phyloP scores from a whole-genome alignment of 768 basidiomycete species.

The Leucocoprinus leucothites region DNA sequence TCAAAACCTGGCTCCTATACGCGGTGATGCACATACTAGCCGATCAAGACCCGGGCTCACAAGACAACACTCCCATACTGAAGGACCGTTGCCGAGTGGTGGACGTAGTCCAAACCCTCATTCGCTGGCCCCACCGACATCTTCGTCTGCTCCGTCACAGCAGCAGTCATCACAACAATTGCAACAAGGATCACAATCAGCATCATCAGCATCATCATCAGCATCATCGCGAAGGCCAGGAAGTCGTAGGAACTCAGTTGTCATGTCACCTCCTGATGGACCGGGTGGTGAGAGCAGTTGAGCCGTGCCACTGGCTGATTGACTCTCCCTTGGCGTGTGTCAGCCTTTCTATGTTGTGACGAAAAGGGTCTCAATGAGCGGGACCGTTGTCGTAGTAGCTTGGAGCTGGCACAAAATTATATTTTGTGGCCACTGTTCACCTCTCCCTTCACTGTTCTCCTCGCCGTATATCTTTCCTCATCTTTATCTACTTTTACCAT shows the following conservation, averaged over 20 bases:
- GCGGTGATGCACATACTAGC: constrained; percentile 19
- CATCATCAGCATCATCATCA: not conserved
- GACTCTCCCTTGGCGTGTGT: not conserved
- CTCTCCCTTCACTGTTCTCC: no score
- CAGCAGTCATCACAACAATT: not conserved
- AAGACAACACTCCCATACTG: constrained; percentile 21
- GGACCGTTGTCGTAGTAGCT: no score
- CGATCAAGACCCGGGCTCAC: constrained; percentile 19
- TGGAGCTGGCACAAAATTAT: no score
- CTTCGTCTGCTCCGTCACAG: constrained; percentile 7
- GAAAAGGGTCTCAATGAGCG: no score
- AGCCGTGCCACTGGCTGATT: not conserved
- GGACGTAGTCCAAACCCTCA: not conserved
- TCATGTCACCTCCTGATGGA: constrained; percentile 31
- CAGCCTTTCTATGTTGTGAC: no score
- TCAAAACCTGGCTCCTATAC: constrained; percentile 17
- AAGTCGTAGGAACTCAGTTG: constrained; percentile 35
- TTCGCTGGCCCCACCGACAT: constrained; percentile 2
- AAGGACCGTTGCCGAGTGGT: not conserved
- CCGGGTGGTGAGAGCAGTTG: constrained; percentile 14
- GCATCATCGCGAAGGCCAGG: constrained; percentile 18
- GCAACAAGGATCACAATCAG: not conserved
- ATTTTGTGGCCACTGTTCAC: no score
- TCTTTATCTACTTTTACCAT: no score
- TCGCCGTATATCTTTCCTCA: no score